These are phyloP conservation scores for Dujonia santamariae DNA, from an alignment of 1,139 yeast genomes.

Conservation along the genomic window DNA sequence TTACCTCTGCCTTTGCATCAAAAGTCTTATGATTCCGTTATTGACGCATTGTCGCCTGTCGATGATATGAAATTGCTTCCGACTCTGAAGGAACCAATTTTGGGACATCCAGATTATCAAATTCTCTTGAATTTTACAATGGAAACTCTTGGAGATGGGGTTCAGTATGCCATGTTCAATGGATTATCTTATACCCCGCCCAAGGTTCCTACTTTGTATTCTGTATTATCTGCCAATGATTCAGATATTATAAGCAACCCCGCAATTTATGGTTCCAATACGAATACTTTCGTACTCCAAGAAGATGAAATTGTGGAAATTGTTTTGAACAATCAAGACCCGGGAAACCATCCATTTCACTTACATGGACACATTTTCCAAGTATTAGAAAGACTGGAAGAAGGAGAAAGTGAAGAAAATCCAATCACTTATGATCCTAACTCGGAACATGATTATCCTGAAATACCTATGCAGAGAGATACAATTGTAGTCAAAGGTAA, in stretches of 20 bases:
- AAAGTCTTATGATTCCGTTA: constrained; percentile 25
- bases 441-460: constrained; percentile 33
- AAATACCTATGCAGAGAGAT: constrained; percentile 67
- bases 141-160: constrained; percentile 79
- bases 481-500: constrained; percentile 63
- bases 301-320: constrained; percentile 67
- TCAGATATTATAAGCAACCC: constrained; percentile 45
- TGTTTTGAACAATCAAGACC: constrained; percentile 65
- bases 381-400: constrained; percentile 37
- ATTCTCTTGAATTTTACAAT: constrained; percentile 66
- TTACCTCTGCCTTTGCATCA: constrained; percentile 30
- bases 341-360: constrained; percentile 88
- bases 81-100: constrained; percentile 42
- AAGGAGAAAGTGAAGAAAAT: constrained; percentile 31
- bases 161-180: constrained; percentile 89
- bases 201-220: constrained; percentile 75
- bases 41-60: constrained; percentile 46
- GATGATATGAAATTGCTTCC: constrained; percentile 73
- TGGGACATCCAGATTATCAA: constrained; percentile 64
- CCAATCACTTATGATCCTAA: constrained; percentile 41
- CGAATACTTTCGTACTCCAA: constrained; percentile 68
- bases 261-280: constrained; percentile 64
- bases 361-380: constrained; percentile 82
- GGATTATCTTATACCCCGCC: constrained; percentile 75
- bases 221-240: constrained; percentile 67